Percentiles rank a stretch among this genome's conserved stretches.
phyloP scores from a whole-genome alignment of 176 grass and related monocot genomes.

The Zea mays region DNA sequence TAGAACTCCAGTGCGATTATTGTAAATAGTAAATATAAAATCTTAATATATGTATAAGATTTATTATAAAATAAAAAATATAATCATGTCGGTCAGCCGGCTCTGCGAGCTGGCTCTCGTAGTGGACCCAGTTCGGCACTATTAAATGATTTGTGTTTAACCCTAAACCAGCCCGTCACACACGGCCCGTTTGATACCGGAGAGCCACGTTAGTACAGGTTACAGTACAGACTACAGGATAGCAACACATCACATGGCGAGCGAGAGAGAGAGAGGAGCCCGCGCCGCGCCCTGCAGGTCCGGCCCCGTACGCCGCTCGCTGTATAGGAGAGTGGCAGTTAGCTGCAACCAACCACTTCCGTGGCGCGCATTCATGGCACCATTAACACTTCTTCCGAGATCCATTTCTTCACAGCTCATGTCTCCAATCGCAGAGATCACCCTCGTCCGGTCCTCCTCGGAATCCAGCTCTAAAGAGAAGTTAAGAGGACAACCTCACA shows the following conservation, averaged over 20 bases:
- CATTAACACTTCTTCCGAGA: conserved; percentile 28
- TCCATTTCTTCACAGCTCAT: not conserved
- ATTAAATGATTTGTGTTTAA: too few species aligned
- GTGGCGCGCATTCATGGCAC: conserved; percentile 36
- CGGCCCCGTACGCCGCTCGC: conserved; percentile 1
- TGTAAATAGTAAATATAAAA: too few species aligned
- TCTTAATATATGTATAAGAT: too few species aligned
- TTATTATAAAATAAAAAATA: too few species aligned
- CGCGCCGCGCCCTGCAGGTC: not conserved
- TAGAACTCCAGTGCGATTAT: too few species aligned
- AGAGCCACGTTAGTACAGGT: not conserved
- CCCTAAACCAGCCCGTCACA: too few species aligned
- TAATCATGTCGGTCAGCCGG: too few species aligned
- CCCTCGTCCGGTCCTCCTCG: too few species aligned
- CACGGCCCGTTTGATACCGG: too few species aligned
- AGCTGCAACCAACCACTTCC: not conserved
- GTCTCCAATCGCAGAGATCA: not conserved
- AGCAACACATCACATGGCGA: conserved; percentile 36
- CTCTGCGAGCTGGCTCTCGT: too few species aligned
- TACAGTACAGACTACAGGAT: not conserved
- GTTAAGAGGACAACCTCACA: not conserved
- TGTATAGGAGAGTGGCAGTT: not conserved
- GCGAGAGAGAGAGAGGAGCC: not conserved
- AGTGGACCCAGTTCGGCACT: too few species aligned
- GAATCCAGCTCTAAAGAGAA: conserved; percentile 25